A percentile compares a stretch with the other conserved stretches of the same genome.
Conservation (phyloP, 2,329 filamentous ascomycete genomes). For the Aureobasidium sp. region DNA sequence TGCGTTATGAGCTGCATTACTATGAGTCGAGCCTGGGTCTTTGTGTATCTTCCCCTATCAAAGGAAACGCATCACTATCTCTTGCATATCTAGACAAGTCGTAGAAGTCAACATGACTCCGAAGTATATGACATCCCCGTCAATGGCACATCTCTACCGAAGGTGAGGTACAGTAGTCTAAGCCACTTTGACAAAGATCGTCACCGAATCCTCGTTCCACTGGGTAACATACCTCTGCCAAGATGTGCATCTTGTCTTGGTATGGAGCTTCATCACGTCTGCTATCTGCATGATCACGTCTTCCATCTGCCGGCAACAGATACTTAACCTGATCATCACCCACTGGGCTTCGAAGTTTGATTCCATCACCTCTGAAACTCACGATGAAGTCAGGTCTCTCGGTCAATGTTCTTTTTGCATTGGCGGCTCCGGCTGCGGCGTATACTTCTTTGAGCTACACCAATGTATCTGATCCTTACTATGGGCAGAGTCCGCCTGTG, state of each 20-base stretch:
- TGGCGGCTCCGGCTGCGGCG: background rate
- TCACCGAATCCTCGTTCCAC: background rate
- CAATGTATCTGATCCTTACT: slow-evolving; percentile 15
- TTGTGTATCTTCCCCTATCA: too few species aligned
- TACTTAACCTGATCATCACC: too few species aligned
- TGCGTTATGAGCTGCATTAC: too few species aligned
- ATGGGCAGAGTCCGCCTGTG: slow-evolving; percentile 22
- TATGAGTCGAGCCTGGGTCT: too few species aligned
- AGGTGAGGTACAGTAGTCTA: background rate
- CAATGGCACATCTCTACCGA: background rate
- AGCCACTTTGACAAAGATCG: background rate
- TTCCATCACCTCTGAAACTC: too few species aligned
- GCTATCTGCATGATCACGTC: background rate
- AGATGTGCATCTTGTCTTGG: background rate
- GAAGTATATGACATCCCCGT: background rate
- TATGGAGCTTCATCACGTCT: too few species aligned
- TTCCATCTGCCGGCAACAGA: background rate
- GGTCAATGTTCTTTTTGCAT: background rate
- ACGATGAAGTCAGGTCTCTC: background rate
- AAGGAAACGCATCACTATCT: too few species aligned
- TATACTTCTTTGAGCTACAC: slow-evolving; percentile 11
- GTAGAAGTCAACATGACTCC: background rate
- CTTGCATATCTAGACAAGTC: too few species aligned
- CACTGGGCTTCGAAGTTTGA: too few species aligned
- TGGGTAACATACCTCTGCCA: background rate